phyloP scores from a whole-genome alignment of 257 asterid species.

The Nyctanthes arbortristis region DNA sequence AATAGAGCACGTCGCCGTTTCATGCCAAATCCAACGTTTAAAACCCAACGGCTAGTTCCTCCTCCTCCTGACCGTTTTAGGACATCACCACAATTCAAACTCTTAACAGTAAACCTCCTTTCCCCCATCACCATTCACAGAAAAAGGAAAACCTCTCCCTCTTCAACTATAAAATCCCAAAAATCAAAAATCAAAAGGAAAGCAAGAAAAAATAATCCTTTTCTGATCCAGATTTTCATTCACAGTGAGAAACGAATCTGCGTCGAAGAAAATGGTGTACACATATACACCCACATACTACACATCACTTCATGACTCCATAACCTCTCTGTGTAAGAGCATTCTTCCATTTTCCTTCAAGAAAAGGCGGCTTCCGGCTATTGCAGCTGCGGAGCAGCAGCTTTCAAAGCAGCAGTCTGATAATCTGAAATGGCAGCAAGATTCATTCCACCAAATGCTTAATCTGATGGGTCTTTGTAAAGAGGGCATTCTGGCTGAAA shows the following conservation, averaged over 20 bases:
- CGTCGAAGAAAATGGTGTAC: conserved; percentile 54
- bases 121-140: conserved; percentile 27
- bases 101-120: conserved; percentile 28
- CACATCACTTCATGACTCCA: conserved; percentile 84
- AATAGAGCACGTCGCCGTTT: conserved; percentile 6
- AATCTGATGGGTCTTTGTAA: conserved; percentile 80
- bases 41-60: conserved; percentile 68
- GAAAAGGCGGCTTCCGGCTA: conserved; percentile 80
- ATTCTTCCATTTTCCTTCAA: conserved; percentile 85
- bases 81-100: conserved; percentile 29
- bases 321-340: conserved; percentile 81
- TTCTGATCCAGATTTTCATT: not conserved
- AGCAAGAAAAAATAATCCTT: not conserved
- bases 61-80: conserved; percentile 44
- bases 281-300: conserved; percentile 83
- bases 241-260: not conserved
- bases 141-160: conserved; percentile 4
- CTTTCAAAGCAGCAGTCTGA: conserved; percentile 84
- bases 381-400: conserved; percentile 88
- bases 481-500: conserved; percentile 72
- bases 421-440: conserved; percentile 96
- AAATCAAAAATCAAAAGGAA: not conserved
- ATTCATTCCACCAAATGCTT: conserved; percentile 84
- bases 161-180: conserved; percentile 23
- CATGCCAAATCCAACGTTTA: conserved; percentile 43